Base-by-base conservation (phyloP, 805 yeast species). In the Ascoidea tarda region DNA sequence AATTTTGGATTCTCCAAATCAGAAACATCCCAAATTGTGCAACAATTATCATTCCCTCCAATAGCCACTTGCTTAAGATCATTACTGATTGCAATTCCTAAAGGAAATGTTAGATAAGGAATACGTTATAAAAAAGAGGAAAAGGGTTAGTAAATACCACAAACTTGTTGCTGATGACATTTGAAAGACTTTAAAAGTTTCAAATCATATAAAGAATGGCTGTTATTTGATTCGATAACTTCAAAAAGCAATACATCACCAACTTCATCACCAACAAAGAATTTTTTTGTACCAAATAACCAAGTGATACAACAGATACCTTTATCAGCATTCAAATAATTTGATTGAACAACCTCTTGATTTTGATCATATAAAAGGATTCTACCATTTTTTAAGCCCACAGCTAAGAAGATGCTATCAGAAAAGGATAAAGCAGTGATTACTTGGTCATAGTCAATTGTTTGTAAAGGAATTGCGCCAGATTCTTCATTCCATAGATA, bases 21-120 rank as follows among this genome's bases (percentile, higher is more conserved):
- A 2, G 68, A 51, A 21, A 85, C 73, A 58, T 84, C 79, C 96
- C 96, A 89, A 1, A 90, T 69, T 0, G 86, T 74, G 54, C 91
- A 86, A 16, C 78, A 69, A 60, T 89, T 87, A 62, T 89, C 95
- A 63, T 89, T 89, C 2, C 88, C 86, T 0, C 96, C 96, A 6
- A 86, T 75, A 0, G 96, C 89, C 44, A 87, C 60, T 52, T 82
- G 82, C 1, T 71, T 68, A 31, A 69, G 67, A 51, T 76, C 77
- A 5, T 68, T 65, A 56, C 77, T 80, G 14, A 87, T 63, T 5
- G 86, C 80, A 16, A 87, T 74, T 1, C 83, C 84, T 76, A 50
- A 28, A n/a, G n/a, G 10, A 45, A 16, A n/a, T 31, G 53, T 46
- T 48, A 47, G 49, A 33, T 51, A 38, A 33, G 33, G 33, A 16